Percentiles rank a stretch among this genome's conserved stretches.
Conservation (phyloP, 768 basidiomycete genomes). For the Termitomyces sp. region DNA sequence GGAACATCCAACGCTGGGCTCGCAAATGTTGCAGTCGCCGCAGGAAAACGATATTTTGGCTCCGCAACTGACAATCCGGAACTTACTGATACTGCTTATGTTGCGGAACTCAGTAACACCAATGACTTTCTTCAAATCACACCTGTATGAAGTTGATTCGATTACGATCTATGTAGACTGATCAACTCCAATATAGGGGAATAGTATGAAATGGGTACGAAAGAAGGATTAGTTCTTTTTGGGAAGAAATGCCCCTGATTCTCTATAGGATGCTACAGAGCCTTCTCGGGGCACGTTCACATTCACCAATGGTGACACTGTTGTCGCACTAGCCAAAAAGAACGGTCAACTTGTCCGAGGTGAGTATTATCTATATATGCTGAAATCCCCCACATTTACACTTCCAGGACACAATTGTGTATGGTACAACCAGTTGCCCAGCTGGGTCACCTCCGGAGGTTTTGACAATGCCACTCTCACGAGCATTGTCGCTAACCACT, state of each 20-base stretch:
- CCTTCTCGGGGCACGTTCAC: conserved; percentile 44
- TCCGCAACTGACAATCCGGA: conserved; percentile 49
- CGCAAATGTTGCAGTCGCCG: conserved; percentile 49
- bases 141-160: conserved; percentile 26
- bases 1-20: conserved; percentile 23
- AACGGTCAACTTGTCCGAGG: conserved; percentile 49
- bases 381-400: background rate
- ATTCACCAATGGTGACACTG: conserved; percentile 40
- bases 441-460: conserved; percentile 43
- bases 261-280: conserved; percentile 47
- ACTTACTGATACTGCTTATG: conserved; percentile 40
- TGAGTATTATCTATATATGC: background rate
- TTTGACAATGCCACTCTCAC: conserved; percentile 41
- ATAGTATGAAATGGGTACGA: conserved; percentile 61
- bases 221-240: background rate
- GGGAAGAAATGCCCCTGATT: background rate
- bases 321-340: conserved; percentile 41
- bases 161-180: background rate
- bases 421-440: conserved; percentile 52
- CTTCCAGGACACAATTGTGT: conserved; percentile 43
- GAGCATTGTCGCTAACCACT: conserved; percentile 46
- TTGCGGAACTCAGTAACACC: conserved; percentile 35
- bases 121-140: conserved; percentile 46
- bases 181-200: conserved; percentile 24
- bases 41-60: conserved; percentile 49